Conservation (phyloP, 2,329 filamentous ascomycete genomes). For the Fusarium subtropicale region DNA sequence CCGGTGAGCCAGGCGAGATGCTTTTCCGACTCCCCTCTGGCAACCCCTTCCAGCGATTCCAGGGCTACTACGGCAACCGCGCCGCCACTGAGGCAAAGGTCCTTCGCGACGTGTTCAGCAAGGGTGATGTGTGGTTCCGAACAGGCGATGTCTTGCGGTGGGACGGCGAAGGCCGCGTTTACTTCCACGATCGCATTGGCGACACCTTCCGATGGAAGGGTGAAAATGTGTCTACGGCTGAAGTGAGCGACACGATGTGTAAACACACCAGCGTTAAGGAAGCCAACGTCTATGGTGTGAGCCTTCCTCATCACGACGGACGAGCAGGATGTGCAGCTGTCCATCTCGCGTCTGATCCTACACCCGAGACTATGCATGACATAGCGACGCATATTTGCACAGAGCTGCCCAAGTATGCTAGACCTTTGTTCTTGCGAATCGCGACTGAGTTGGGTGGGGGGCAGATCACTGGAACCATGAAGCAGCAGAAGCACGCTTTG, state of each 20-base stretch:
- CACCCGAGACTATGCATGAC: conserved; percentile 62
- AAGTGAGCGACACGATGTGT: conserved; percentile 82
- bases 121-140: conserved; percentile 85
- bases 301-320: conserved; percentile 83
- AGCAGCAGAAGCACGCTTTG: conserved; percentile 84
- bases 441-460: conserved; percentile 65
- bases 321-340: conserved; percentile 85
- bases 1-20: conserved; percentile 79
- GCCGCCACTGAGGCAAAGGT: conserved; percentile 80
- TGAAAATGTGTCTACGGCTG: conserved; percentile 84
- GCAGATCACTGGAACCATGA: conserved; percentile 84
- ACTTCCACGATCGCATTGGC: conserved; percentile 84
- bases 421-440: conserved; percentile 81
- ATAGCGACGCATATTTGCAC: conserved; percentile 69
- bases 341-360: conserved; percentile 62
- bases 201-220: conserved; percentile 86
- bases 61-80: conserved; percentile 83
- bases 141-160: conserved; percentile 84
- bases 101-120: conserved; percentile 75
- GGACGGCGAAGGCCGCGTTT: conserved; percentile 77
- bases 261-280: conserved; percentile 75
- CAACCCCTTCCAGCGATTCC: conserved; percentile 74
- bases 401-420: conserved; percentile 77
- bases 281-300: conserved; percentile 88
- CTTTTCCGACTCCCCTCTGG: conserved; percentile 75